Evolutionary conservation across 2,329 filamentous ascomycete genomes (phyloP), one percentile per base, ranked within the genome.

Genomic region (Fusarium nurragi): DNA sequence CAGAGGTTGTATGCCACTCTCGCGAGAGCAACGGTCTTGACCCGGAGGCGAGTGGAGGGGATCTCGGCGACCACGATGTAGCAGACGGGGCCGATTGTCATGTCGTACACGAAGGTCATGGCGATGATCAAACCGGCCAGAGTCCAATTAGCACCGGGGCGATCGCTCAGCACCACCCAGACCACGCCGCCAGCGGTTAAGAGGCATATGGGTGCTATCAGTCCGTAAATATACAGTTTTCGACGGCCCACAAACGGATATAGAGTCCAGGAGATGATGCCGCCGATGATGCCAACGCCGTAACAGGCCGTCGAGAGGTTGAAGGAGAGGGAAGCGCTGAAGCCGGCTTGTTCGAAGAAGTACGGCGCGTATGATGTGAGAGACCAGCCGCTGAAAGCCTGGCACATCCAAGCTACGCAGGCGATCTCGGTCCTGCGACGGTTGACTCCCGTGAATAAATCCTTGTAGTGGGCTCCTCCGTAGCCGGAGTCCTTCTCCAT

Each of bases 321-420:
- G 59, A 79, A 81, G 0, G 78, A 76, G 11, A 75, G 69, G 1
- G 70, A 63, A 23, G 75, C 68, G 26, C 71, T 60, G 36, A 81
- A 74, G 36, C 81, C 80, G 5, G 79, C 74, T 52, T 80, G 78
- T 30, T 76, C 71, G 68, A 80, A 80, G 67, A 82, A 82, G 68
- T 80, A 82, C 4, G 77, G 58, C 2, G 65, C 65, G 25, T 70
- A 70, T 2, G 52, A 54, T 4, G 64, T 71, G 23, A 71, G 40
- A 1, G 60, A 58, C 26, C 46, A 69, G 5, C 72, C 72, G 10
- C 65, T 70, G 7, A 74, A 63, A 4, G 68, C 70, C 47, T 74
- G 72, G 2, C 63, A 67, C 4, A 68, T 49, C 72, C 72, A 74
- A 6, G 65, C 69, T 22, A 73, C 53, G 36, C 70, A 73, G 2